Evolutionary conservation across 176 grass and related monocot species (phyloP).

Genomic region (Musa schizocarpa): DNA sequence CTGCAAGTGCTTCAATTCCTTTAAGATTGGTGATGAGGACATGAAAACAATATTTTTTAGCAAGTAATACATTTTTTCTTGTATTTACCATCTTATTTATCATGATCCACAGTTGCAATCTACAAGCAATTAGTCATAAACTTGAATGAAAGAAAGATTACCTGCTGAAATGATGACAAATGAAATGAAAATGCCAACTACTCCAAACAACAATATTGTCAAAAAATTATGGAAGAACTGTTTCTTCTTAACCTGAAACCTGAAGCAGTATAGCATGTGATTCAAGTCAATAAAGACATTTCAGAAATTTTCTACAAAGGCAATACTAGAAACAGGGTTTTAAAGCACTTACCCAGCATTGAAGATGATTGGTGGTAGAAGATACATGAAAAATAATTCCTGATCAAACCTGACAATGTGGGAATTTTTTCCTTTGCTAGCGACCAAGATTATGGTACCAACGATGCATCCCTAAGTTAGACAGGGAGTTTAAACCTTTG

Average conservation of each 20-base stretch:
- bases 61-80: no score
- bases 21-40: no score
- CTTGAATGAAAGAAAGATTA: conserved; percentile 3
- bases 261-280: conserved; percentile 15
- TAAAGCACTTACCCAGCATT: conserved; percentile 54
- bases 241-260: conserved; percentile 95
- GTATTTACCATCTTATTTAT: background rate
- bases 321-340: conserved; percentile 1
- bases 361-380: conserved; percentile 88
- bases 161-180: conserved; percentile 60
- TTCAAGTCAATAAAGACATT: background rate
- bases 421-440: conserved; percentile 52
- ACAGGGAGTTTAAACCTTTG: background rate
- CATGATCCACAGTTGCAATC: background rate
- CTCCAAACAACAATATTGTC: conserved; percentile 88
- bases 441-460: conserved; percentile 54
- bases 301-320: background rate
- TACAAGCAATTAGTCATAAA: background rate
- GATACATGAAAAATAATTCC: conserved; percentile 88
- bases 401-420: conserved; percentile 81
- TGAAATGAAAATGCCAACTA: conserved; percentile 75
- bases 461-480: conserved; percentile 44
- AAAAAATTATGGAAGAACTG: conserved; percentile 94
- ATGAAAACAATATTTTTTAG: no score
- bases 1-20: no score